Percentiles rank a stretch among this genome's conserved stretches.
Conservation (phyloP, 2,329 filamentous ascomycete species). For the Fusarium devonianum region DNA sequence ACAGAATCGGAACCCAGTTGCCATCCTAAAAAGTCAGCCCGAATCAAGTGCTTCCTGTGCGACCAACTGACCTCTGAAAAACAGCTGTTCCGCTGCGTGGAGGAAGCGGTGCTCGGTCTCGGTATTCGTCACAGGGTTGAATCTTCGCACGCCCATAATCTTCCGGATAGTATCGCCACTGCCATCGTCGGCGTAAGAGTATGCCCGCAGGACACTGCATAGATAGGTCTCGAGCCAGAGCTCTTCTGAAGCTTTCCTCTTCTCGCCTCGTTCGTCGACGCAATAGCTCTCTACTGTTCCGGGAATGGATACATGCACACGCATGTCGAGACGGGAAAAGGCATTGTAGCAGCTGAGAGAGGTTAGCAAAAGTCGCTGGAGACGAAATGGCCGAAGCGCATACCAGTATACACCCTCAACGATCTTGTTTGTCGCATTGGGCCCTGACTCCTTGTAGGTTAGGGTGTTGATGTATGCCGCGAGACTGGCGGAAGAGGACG, state of each 20-base stretch:
- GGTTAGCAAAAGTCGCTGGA: conserved; percentile 44
- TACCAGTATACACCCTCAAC: conserved; percentile 95
- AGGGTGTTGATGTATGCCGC: conserved; percentile 98
- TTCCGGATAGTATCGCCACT: conserved; percentile 94
- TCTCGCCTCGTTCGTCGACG: conserved; percentile 95
- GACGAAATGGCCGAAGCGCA: conserved; percentile 1
- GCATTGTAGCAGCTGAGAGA: conserved; percentile 87
- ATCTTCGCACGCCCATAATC: conserved; percentile 94
- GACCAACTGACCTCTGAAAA: conserved; percentile 77
- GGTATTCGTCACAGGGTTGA: conserved; percentile 98
- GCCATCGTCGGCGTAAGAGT: conserved; percentile 95
- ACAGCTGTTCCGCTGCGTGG: conserved; percentile 90
- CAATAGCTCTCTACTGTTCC: conserved; percentile 97
- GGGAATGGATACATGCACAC: conserved; percentile 95
- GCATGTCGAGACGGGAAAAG: conserved; percentile 97
- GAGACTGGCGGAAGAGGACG: conserved; percentile 94
- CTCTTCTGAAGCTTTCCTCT: conserved; percentile 89
- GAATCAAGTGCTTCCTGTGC: not conserved
- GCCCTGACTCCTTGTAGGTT: conserved; percentile 86
- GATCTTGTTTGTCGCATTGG: conserved; percentile 76
- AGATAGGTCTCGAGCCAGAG: conserved; percentile 98
- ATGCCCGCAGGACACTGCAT: conserved; percentile 91
- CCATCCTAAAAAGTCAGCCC: conserved; percentile 68
- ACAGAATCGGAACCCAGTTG: conserved; percentile 96
- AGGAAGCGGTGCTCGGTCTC: conserved; percentile 97